Conservation (phyloP, 140 eudicot genomes). For the Stevia rebaudiana region DNA sequence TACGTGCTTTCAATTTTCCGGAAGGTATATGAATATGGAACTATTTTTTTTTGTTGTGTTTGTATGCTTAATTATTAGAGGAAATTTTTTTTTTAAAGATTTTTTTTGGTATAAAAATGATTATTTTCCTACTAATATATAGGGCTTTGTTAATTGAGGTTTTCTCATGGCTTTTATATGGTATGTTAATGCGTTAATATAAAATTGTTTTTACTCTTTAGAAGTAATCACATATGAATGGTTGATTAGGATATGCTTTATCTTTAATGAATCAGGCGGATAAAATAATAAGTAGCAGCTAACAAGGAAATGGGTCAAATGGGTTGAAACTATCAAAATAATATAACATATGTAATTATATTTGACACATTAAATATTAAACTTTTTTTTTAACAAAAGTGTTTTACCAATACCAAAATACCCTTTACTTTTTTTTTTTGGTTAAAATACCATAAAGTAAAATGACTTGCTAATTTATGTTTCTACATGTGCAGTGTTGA, state of each 20-base stretch:
- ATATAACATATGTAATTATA: background rate
- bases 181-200: constrained; percentile 9
- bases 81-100: constrained; percentile 26
- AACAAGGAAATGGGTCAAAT: constrained; percentile 19
- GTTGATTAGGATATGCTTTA: background rate
- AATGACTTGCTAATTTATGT: constrained; percentile 12
- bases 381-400: background rate
- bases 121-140: background rate
- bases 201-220: background rate
- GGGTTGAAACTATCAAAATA: background rate
- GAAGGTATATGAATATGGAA: constrained; percentile 51
- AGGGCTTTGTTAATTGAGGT: background rate
- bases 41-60: constrained; percentile 10
- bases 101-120: background rate
- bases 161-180: background rate
- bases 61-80: constrained; percentile 2
- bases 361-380: background rate
- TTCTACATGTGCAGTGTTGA: constrained; percentile 65
- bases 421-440: no score
- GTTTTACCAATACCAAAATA: background rate
- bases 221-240: background rate
- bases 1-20: constrained; percentile 80
- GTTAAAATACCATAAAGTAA: constrained; percentile 1
- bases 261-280: background rate
- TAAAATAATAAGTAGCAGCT: background rate